Conservation (phyloP, 2,329 filamentous ascomycete species). For the Corinectria fuckeliana region DNA sequence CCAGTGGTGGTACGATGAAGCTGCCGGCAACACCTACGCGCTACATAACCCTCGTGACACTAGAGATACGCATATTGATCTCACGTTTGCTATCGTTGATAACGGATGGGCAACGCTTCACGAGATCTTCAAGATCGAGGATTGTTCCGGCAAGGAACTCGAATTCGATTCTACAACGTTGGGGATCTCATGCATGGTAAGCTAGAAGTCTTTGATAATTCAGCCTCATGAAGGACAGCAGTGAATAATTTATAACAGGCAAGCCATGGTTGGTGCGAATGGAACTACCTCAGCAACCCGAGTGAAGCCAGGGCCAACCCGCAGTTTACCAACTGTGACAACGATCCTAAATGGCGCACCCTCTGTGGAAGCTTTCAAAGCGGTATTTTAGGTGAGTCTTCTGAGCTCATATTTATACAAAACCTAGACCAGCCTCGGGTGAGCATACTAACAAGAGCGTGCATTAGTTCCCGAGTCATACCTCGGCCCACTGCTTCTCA, state of each 20-base stretch:
- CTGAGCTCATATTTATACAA: not conserved
- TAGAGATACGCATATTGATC: constrained; percentile 30
- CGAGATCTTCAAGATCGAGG: constrained; percentile 34
- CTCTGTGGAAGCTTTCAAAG: constrained; percentile 28
- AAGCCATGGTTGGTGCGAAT: constrained; percentile 35
- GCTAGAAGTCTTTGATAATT: too few relatives aligned
- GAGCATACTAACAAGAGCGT: not conserved
- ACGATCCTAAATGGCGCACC: constrained; percentile 27
- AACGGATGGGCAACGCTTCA: constrained; percentile 35
- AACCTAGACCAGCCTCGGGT: too few relatives aligned
- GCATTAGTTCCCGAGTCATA: constrained; percentile 32
- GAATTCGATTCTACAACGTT: constrained; percentile 28
- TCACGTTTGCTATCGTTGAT: constrained; percentile 27
- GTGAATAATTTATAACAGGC: not conserved
- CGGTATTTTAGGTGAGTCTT: constrained; percentile 17
- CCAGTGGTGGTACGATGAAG: constrained; percentile 32
- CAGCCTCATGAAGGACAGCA: not conserved
- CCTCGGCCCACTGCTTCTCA: constrained; percentile 31
- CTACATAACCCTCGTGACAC: constrained; percentile 34
- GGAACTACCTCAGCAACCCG: constrained; percentile 23
- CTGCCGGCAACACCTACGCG: constrained; percentile 32
- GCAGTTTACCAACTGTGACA: constrained; percentile 34
- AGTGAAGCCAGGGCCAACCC: constrained; percentile 1
- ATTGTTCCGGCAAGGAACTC: constrained; percentile 30
- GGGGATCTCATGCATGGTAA: constrained; percentile 30